Evolutionary conservation across 2,329 filamentous ascomycete genomes (phyloP).

Genomic region (Colletotrichum theobromicola): DNA sequence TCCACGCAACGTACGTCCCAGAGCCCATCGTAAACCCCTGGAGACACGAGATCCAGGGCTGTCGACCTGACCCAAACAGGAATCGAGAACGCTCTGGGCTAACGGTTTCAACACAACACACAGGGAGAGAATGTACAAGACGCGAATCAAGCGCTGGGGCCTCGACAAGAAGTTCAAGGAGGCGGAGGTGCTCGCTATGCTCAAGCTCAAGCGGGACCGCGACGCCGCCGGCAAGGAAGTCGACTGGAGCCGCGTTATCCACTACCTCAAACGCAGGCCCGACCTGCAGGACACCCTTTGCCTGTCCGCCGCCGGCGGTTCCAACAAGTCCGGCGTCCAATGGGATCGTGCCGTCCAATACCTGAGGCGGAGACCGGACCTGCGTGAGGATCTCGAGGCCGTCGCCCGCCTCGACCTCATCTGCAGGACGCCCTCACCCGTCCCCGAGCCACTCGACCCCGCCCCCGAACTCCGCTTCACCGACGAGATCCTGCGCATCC

Average conservation of each 20-base stretch:
- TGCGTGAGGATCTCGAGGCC: not conserved
- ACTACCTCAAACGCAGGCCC: not conserved
- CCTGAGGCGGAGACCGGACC: not conserved
- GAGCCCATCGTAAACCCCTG: not conserved
- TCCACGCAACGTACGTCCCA: not conserved
- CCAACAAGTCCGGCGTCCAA: not conserved
- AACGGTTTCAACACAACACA: not conserved
- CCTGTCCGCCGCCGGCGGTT: not conserved
- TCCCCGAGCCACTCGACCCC: not conserved
- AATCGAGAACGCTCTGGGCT: not conserved
- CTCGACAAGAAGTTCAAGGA: constrained; percentile 11
- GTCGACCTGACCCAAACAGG: not conserved
- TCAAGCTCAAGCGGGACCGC: not conserved
- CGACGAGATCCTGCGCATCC: not conserved
- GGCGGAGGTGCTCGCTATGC: not conserved
- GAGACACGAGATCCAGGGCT: not conserved
- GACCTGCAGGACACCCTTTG: not conserved
- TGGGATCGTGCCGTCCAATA: not conserved
- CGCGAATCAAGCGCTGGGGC: not conserved
- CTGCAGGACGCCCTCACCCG: not conserved
- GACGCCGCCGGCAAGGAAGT: not conserved
- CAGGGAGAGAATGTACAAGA: not conserved
- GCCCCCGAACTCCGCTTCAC: not conserved
- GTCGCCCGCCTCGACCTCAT: not conserved
- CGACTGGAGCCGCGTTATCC: not conserved